Base-by-base conservation (phyloP, 2,329 filamentous ascomycete genomes). In the Teratosphaeriaceae sp. region DNA sequence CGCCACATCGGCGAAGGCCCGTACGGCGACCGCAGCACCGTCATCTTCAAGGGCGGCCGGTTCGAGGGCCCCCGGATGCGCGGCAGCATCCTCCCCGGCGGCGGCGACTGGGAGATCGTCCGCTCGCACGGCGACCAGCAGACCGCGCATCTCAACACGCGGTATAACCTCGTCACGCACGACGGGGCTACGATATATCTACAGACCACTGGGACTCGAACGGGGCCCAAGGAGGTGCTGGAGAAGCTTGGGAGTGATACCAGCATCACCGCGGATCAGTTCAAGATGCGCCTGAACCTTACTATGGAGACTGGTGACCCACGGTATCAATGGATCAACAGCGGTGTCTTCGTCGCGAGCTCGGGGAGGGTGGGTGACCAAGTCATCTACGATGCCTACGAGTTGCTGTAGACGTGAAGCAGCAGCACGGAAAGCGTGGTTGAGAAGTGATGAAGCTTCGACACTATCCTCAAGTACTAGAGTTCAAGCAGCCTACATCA, bases 261-360 rank as follows among this genome's bases (percentile, higher is more conserved):
- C 2, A 51, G 43, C 38, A 57, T 52, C 37, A 46, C 31, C 2
- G 40, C 52, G 13, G 52, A 54, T 43, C 48, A 59, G 26, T 61
- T 52, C 43, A 42, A 51, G 43, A 61, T 61, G 56, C 50, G 56
- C 1, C 43, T 61, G 38, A 40, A 59, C 38, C 38, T 59, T 27
- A 58, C 44, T 3, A 51, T 61, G 35, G 57, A 61, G 40, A 58
- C 51, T 21, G 57, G 54, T 4, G 53, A 58, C 44, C 29, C 36
- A 26, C 45, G 53, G 39, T 62, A 61, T 35, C 47, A 47, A 19
- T 59, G 57, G 56, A 42, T 61, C 18, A 62, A 56, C 35, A 29
- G 39, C 18, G 48, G 48, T 5, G 53, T 54, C 8, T 52, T 49
- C 27, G 42, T 56, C n/a, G 52, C 52, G 3, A 50, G 46, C 36